These are phyloP conservation scores for Fistulifera pelliculosa DNA, from an alignment of 108 stramenopile species.

Conservation along the genomic window DNA sequence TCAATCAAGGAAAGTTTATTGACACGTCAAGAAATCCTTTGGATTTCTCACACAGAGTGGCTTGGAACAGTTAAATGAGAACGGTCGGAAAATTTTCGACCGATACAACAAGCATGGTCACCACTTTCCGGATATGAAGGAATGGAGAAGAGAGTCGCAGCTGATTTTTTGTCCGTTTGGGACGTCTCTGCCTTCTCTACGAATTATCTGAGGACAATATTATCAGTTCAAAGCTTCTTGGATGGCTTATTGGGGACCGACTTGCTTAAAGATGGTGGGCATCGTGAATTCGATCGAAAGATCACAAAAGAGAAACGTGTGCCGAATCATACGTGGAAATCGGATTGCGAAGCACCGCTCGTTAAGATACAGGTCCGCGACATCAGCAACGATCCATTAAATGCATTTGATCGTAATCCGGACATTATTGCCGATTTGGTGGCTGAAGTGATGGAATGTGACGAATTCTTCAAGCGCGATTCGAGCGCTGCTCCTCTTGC, in stretches of 20 bases:
- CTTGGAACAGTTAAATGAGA: slow-evolving; percentile 52
- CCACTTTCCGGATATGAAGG: slow-evolving; percentile 9
- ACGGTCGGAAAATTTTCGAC: slow-evolving; percentile 28
- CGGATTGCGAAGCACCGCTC: slow-evolving; percentile 4
- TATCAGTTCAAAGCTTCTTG: slow-evolving; percentile 61
- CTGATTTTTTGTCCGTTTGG: slow-evolving; percentile 50
- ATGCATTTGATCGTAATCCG: slow-evolving; percentile 70
- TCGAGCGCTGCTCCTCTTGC: slow-evolving; percentile 44
- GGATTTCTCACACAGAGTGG: slow-evolving; percentile 64
- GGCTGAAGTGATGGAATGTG: slow-evolving; percentile 36
- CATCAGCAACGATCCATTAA: slow-evolving; percentile 43
- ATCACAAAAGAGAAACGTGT: slow-evolving; percentile 4
- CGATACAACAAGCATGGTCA: slow-evolving; percentile 44
- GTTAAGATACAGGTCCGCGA: slow-evolving; percentile 48
- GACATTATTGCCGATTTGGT: slow-evolving; percentile 57
- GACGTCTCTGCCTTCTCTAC: slow-evolving; percentile 58
- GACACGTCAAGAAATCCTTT: slow-evolving; percentile 41
- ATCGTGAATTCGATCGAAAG: slow-evolving; percentile 3
- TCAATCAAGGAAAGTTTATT: slow-evolving; percentile 30
- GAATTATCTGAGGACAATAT: slow-evolving; percentile 69
- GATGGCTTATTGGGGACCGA: slow-evolving; percentile 55
- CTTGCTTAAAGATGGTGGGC: too few species aligned
- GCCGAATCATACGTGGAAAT: slow-evolving; percentile 11
- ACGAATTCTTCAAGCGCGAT: slow-evolving; percentile 52
- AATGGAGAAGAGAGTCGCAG: slow-evolving; percentile 7